Evolutionary conservation across 1,139 yeast species (phyloP).

Genomic region (Kluyveromyces marxianus): DNA sequence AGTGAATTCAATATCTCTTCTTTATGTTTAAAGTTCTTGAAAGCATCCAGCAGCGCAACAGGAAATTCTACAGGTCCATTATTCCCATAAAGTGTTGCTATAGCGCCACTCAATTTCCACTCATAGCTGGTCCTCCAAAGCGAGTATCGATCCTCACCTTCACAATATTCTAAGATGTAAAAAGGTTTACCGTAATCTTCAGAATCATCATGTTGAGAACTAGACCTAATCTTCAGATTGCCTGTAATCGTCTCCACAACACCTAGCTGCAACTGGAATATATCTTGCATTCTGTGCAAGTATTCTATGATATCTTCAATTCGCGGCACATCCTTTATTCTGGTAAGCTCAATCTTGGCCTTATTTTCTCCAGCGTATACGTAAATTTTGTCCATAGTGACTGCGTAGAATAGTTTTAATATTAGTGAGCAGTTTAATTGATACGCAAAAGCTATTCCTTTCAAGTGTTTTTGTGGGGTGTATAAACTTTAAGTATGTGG

Average conservation of each 20-base stretch:
- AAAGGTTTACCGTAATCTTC: conserved; percentile 15
- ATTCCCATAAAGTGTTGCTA: conserved; percentile 14
- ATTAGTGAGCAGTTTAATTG: no score
- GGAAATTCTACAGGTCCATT: background rate
- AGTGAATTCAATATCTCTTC: conserved; percentile 6
- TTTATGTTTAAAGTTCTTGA: conserved; percentile 1
- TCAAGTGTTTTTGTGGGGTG: no score
- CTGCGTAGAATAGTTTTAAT: background rate
- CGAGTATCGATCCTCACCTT: conserved; percentile 13
- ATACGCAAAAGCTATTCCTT: no score
- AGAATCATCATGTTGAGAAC: conserved; percentile 11
- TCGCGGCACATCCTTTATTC: conserved; percentile 13
- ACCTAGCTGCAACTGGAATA: conserved; percentile 20
- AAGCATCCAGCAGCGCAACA: background rate
- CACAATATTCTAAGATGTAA: conserved; percentile 24
- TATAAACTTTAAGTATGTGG: no score
- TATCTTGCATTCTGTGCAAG: conserved; percentile 20
- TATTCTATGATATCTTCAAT: conserved; percentile 13
- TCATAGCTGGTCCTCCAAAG: conserved; percentile 23
- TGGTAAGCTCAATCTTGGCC: conserved; percentile 21
- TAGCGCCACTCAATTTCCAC: conserved; percentile 20
- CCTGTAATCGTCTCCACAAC: conserved; percentile 24
- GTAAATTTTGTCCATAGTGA: conserved; percentile 10
- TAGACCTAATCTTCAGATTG: conserved; percentile 22
- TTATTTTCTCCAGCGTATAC: conserved; percentile 22